A percentile compares a stretch with the other conserved stretches of the same genome.
Conservation (phyloP, 805 yeast species). For the Ogataea pini region DNA sequence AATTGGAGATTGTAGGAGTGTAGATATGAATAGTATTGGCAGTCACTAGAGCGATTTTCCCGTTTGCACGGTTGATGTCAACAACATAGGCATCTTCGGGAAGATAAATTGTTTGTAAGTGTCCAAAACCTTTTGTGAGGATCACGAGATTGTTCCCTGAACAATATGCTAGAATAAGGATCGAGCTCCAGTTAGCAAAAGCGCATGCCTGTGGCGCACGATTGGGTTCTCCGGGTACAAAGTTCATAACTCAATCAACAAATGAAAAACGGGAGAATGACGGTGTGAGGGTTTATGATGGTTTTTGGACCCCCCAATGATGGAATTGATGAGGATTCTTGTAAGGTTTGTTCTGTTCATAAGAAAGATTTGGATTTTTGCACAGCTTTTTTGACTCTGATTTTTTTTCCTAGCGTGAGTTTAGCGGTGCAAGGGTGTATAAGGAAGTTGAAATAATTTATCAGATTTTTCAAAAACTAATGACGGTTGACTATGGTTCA, state of each 20-base stretch:
- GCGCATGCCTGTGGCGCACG: constrained; percentile 52
- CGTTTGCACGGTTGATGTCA: constrained; percentile 61
- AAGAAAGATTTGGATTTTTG: not conserved
- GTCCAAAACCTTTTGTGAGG: constrained; percentile 48
- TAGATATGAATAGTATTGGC: constrained; percentile 47
- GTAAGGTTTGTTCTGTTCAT: not conserved
- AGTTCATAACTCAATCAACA: constrained; percentile 52
- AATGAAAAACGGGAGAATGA: too few relatives aligned
- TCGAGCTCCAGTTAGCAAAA: constrained; percentile 65
- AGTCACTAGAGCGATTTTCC: constrained; percentile 59
- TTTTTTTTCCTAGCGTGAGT: not conserved
- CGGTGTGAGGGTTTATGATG: not conserved
- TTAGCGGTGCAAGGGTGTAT: not conserved
- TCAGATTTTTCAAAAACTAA: not conserved
- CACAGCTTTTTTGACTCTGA: not conserved
- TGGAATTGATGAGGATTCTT: not conserved
- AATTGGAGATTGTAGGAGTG: constrained; percentile 57
- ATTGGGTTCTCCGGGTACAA: constrained; percentile 87
- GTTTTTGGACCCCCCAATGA: not conserved
- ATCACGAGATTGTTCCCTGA: constrained; percentile 87
- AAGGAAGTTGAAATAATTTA: not conserved
- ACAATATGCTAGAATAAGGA: constrained; percentile 68
- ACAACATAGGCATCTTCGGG: constrained; percentile 66
- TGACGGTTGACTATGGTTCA: not conserved
- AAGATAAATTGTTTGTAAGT: constrained; percentile 77